phyloP scores from a whole-genome alignment of 306 rosid genomes.

The Medicago arabica region DNA sequence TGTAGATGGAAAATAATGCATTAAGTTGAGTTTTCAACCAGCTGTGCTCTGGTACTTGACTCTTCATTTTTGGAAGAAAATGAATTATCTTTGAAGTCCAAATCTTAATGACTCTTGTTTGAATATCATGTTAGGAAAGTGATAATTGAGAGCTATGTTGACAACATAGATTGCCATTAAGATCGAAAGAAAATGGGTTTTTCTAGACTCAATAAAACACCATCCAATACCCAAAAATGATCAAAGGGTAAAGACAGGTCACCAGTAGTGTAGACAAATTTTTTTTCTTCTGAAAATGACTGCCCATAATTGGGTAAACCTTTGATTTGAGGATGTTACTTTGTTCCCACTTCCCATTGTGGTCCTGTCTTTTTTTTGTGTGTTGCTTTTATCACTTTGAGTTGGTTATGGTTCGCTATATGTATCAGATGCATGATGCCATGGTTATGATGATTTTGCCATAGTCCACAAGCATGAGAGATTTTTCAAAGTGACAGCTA shows the following conservation, averaged over 20 bases:
- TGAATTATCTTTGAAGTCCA: conserved; percentile 6
- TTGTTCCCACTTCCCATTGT: conserved; percentile 37
- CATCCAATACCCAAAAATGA: conserved; percentile 32
- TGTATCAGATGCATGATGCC: conserved; percentile 48
- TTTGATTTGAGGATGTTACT: conserved; percentile 43
- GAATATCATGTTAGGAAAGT: conserved; percentile 41
- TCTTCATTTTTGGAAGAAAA: conserved; percentile 20
- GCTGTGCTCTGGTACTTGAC: conserved; percentile 13
- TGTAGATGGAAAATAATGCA: conserved; percentile 10
- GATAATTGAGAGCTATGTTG: conserved; percentile 46
- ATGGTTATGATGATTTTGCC: conserved; percentile 48
- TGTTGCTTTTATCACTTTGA: conserved; percentile 41
- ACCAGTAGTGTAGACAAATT: background rate
- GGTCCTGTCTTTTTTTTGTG: conserved; percentile 45
- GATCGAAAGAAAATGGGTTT: conserved; percentile 33
- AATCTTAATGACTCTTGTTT: conserved; percentile 33
- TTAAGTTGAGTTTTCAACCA: conserved; percentile 32
- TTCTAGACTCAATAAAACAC: conserved; percentile 36
- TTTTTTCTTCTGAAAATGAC: conserved; percentile 42
- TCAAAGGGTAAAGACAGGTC: conserved; percentile 37
- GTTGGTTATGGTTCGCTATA: conserved; percentile 47
- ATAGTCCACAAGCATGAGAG: conserved; percentile 42
- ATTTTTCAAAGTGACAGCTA: conserved; percentile 50
- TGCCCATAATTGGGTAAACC: conserved; percentile 39
- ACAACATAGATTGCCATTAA: conserved; percentile 33